Base-by-base conservation (phyloP, 768 basidiomycete species). In the Jaapia argillacea region DNA sequence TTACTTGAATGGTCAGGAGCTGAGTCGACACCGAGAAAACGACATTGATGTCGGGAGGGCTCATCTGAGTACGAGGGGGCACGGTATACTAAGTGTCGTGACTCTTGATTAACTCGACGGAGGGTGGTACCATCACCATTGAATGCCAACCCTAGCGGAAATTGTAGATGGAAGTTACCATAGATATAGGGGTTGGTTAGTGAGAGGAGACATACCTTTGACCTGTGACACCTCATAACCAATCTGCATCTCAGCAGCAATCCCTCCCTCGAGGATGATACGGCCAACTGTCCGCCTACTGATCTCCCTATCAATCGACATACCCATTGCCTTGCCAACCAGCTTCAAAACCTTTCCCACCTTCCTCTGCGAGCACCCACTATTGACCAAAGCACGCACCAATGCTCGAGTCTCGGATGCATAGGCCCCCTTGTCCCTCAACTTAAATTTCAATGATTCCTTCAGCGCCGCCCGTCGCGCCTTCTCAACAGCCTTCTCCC, bases 1-100 rank as follows among this genome's bases (percentile, higher is more conserved):
- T 58, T 46, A 10, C 52, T 61, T 2, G 54, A 58, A 40, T 60
- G 61, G 36, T 58, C 49, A 2, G 54, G 6, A 1, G 51, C 51
- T 4, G 54, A 48, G 1, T 35, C 27, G n/a, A 58, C 44, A 10
- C 47, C 49, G 4, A 51, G 41, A 24, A 53, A 53, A 7, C 49
- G 49, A 18, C 24, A 26, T 13, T 26, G 26, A 26, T 31, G 39
- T 31, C 23, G 21, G 2, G 4, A 22, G 16, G 13, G 22, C 10
- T 41, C 13, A 22, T 41, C 6, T 21, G 6, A 20, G 13, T 7
- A 6, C n/a, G 20, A 10, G 13, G 12, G 16, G 27, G 4, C 26
- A 35, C 24, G 41, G 6, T 40, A 13, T 2, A 10, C 7, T 18
- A 26, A 7, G 24, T 45, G 40, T 3, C 26, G 31, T 4, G 44